Evolutionary conservation across 2,329 filamentous ascomycete species (phyloP).

Genomic region (Ophiostoma quercus): DNA sequence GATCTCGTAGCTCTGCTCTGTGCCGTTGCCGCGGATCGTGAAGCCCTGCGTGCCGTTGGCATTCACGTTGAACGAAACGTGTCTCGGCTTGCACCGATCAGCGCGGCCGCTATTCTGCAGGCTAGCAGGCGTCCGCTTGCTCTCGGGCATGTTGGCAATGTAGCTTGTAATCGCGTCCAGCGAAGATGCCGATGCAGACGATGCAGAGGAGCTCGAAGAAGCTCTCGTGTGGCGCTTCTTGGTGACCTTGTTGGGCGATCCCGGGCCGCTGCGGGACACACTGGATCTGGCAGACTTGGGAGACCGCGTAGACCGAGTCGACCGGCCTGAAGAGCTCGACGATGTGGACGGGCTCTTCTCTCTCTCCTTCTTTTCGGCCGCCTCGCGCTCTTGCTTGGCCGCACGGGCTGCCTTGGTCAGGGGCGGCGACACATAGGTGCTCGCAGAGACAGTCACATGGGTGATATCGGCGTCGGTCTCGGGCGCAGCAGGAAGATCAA

Average conservation of each 20-base stretch:
- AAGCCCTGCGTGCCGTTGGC: slow-evolving; percentile 5
- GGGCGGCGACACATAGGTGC: not conserved
- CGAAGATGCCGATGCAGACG: not conserved
- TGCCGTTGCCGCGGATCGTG: slow-evolving; percentile 1
- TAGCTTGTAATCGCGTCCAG: slow-evolving; percentile 8
- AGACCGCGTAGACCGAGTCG: not conserved
- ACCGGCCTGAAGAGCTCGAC: not conserved
- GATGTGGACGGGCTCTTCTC: not conserved
- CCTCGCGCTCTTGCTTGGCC: not conserved
- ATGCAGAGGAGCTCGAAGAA: not conserved
- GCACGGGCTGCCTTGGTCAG: not conserved
- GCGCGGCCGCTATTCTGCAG: not conserved
- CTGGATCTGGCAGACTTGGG: not conserved
- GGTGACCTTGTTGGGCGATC: not conserved
- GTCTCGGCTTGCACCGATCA: not conserved
- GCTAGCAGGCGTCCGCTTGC: not conserved
- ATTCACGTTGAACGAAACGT: slow-evolving; percentile 9
- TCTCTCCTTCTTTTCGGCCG: not conserved
- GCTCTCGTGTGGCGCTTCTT: not conserved
- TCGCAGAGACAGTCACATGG: not conserved
- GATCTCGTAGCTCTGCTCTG: slow-evolving; percentile 12
- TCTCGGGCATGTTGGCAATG: slow-evolving; percentile 5
- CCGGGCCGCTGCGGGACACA: not conserved
- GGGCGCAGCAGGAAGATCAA: not conserved
- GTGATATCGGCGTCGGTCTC: not conserved